A percentile compares a stretch with the other conserved stretches of the same genome.
Conservation (phyloP, 2,329 filamentous ascomycete species). For the Sporothrix luriei region DNA sequence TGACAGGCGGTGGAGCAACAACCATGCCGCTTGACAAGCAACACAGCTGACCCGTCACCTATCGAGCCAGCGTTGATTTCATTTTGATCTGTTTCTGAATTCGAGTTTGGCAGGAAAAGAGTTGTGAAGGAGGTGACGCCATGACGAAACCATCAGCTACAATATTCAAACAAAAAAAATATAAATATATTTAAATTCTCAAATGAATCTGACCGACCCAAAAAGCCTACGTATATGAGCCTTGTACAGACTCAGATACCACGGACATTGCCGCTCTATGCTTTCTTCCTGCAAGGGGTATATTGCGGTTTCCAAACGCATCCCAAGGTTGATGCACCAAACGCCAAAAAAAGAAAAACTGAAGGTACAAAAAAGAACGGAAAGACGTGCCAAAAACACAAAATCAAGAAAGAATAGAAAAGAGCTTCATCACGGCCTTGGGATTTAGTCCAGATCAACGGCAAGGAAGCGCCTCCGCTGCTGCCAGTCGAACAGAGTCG, state of each 20-base stretch:
- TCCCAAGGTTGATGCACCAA: conserved; percentile 1
- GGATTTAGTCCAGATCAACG: background rate
- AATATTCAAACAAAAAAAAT: too few species aligned
- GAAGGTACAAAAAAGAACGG: background rate
- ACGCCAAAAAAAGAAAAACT: background rate
- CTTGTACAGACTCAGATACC: background rate
- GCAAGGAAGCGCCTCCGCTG: background rate
- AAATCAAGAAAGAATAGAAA: background rate
- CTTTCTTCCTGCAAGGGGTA: background rate
- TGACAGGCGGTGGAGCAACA: background rate
- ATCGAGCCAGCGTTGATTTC: background rate
- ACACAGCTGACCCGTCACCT: too few species aligned
- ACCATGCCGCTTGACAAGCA: too few species aligned
- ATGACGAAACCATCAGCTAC: too few species aligned
- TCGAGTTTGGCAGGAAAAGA: too few species aligned
- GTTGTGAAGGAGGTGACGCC: too few species aligned
- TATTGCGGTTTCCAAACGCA: background rate
- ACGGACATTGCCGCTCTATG: background rate
- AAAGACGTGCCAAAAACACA: background rate
- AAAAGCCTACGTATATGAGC: background rate
- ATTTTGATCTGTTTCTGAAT: background rate
- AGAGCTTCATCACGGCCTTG: background rate
- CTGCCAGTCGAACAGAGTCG: background rate
- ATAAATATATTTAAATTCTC: too few species aligned
- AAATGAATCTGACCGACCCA: too few species aligned